Percentiles rank a stretch among this genome's conserved stretches.
Evolutionary conservation across 495 filamentous ascomycete species (phyloP).

Genomic region (Aspergillus funiculosus): DNA sequence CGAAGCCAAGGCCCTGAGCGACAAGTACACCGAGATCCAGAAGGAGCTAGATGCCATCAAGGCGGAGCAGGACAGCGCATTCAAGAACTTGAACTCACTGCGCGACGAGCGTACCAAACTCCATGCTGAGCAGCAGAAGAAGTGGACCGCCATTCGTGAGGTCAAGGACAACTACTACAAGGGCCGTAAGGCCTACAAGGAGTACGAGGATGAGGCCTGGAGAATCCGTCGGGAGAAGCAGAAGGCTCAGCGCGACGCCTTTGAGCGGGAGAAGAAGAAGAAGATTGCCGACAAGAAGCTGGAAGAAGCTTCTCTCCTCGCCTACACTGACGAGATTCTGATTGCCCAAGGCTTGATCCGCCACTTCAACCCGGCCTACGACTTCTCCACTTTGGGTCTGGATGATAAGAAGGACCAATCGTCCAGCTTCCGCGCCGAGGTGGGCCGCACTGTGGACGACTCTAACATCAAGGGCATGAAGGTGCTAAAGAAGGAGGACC

Average conservation of each 20-base stretch:
- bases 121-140: constrained; percentile 74
- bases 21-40: constrained; percentile 74
- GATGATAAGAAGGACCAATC: constrained; percentile 59
- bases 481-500: constrained; percentile 74
- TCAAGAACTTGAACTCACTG: constrained; percentile 77
- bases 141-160: constrained; percentile 69
- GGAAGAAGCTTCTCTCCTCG: constrained; percentile 82
- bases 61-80: constrained; percentile 80
- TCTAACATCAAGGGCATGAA: constrained; percentile 69
- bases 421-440: constrained; percentile 67
- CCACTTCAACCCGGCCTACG: constrained; percentile 79
- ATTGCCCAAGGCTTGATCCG: constrained; percentile 78
- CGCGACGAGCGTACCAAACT: constrained; percentile 84
- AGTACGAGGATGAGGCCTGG: constrained; percentile 74
- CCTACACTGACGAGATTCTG: constrained; percentile 86
- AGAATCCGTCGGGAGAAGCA: constrained; percentile 70
- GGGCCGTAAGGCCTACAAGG: constrained; percentile 65
- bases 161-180: constrained; percentile 82
- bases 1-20: constrained; percentile 80
- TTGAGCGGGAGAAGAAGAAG: constrained; percentile 66
- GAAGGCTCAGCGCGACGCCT: constrained; percentile 70
- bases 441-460: constrained; percentile 76
- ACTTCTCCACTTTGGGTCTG: constrained; percentile 51
- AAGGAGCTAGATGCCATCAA: constrained; percentile 83
- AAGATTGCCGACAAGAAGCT: constrained; percentile 78